Base-by-base conservation (phyloP, 2,329 filamentous ascomycete genomes). In the Aspergillus latus region DNA sequence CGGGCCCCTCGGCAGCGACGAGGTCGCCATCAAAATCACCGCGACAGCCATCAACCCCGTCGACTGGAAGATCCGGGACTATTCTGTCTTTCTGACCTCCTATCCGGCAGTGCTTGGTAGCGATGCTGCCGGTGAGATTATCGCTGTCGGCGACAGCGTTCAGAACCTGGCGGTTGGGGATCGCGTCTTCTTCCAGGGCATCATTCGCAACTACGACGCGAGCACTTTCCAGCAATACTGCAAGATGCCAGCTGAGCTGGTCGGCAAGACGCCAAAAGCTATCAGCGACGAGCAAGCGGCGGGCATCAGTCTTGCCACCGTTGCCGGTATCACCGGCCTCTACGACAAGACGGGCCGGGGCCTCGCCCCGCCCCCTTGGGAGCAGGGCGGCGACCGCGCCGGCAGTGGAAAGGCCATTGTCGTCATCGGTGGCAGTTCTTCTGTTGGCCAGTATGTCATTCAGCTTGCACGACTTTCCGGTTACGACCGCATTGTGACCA, bases 201-300 rank as follows among this genome's bases (percentile, higher is more conserved):
- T 73, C 15, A 55, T 73, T 4, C 64, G 62, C 26, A 65, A 67
- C 21, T 64, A 65, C 29, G 60, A 71, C 44, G 60, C 61, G 1
- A 66, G 61, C 2, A 72, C 72, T 1, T 75, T 74, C 61, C 73
- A 76, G 59, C 68, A 75, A 50, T 76, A 74, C 56, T 66, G 66
- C 60, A 69, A 68, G 42, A 71, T 73, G 56, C 67, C 68, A 3
- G 69, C 68, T 0, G 63, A 62, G 6, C 63, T 75, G 1, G 63
- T 72, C 1, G 66, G 59, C 28, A 71, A 70, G 53, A 70, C 71
- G 0, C 73, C 74, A 2, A 49, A 44, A 6, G 64, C 29, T 13
- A 65, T 71, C 43, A 69, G 45, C 28, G 64, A 71, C 29, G 63
- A 74, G 7, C 49, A 75, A 28, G 71, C 66, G 1, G 57, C 62